These are phyloP conservation scores for Puccinia triticina DNA, from an alignment of 1,284 basidiomycete species.

Conservation along the genomic window DNA sequence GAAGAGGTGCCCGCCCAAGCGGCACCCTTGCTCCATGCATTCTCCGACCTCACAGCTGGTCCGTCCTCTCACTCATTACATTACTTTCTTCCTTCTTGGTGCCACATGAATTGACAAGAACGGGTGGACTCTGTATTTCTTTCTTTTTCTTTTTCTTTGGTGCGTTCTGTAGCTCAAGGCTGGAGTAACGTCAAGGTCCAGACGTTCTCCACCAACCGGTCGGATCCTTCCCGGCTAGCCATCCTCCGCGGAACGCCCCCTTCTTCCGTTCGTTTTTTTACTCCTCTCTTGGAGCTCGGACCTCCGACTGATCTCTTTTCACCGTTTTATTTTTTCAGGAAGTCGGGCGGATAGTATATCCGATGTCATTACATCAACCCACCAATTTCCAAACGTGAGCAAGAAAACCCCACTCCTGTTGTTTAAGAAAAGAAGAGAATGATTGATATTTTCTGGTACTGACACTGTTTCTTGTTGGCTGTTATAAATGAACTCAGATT, in stretches of 20 bases:
- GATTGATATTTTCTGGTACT: neutral
- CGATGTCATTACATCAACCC: slow-evolving; percentile 22
- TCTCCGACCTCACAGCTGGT: slow-evolving; percentile 58
- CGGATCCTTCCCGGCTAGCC: neutral
- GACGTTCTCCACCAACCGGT: slow-evolving; percentile 39
- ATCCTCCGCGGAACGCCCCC: slow-evolving; percentile 23
- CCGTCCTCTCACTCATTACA: slow-evolving; percentile 29
- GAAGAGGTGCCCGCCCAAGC: slow-evolving; percentile 56
- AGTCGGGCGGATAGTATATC: slow-evolving; percentile 15
- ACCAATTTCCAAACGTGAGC: slow-evolving; percentile 36
- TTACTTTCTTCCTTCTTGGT: too few species aligned
- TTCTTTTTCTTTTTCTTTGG: too few species aligned
- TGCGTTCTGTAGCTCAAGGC: slow-evolving; percentile 53
- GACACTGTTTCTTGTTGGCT: neutral
- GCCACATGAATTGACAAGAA: too few species aligned
- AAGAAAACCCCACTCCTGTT: neutral
- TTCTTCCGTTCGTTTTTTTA: slow-evolving; percentile 15
- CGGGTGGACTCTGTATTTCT: too few species aligned
- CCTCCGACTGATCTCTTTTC: too few species aligned
- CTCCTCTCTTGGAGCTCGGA: too few species aligned
- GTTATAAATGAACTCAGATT: neutral
- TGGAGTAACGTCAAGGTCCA: slow-evolving; percentile 53
- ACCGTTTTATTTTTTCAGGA: neutral
- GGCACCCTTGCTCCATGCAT: slow-evolving; percentile 58
- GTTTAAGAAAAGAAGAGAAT: neutral